Evolutionary conservation across 257 asterid genomes (phyloP).

Genomic region (Cynanchum wilfordii): DNA sequence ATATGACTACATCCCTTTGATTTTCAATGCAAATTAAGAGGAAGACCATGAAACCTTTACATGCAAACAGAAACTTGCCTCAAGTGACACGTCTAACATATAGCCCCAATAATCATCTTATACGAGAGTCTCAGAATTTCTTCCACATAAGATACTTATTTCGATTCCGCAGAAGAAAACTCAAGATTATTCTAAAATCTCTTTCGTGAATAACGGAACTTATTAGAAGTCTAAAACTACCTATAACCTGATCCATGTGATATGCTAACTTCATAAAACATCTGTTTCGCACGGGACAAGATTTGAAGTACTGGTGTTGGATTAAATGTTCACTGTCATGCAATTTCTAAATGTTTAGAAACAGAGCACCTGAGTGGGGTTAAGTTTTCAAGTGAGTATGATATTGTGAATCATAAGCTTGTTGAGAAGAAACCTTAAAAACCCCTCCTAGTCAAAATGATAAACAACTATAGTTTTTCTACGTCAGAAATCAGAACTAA

Average conservation of each 20-base stretch:
- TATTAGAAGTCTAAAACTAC: not conserved
- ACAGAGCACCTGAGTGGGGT: not conserved
- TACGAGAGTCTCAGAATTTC: not conserved
- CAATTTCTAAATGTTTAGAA: not conserved
- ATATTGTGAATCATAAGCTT: not conserved
- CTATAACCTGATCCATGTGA: not conserved
- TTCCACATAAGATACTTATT: not conserved
- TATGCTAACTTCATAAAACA: not conserved
- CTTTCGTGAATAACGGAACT: not conserved
- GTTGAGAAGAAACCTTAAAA: not conserved
- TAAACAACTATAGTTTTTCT: not conserved
- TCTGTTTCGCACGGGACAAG: not conserved
- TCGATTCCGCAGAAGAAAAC: not conserved
- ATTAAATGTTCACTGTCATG: not conserved
- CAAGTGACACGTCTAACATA: not conserved
- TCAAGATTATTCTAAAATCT: not conserved
- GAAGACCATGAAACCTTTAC: not conserved
- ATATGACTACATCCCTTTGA: not conserved
- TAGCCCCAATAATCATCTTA: not conserved
- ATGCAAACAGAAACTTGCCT: not conserved
- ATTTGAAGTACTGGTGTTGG: not conserved
- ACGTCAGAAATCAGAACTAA: not conserved
- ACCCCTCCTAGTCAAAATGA: not conserved
- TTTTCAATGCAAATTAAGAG: not conserved
- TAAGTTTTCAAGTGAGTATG: not conserved